Percentiles rank a stretch among this genome's conserved stretches.
These are phyloP conservation scores for Moesziomyces antarcticus DNA, from an alignment of 1,284 basidiomycete species.

Conservation along the genomic window DNA sequence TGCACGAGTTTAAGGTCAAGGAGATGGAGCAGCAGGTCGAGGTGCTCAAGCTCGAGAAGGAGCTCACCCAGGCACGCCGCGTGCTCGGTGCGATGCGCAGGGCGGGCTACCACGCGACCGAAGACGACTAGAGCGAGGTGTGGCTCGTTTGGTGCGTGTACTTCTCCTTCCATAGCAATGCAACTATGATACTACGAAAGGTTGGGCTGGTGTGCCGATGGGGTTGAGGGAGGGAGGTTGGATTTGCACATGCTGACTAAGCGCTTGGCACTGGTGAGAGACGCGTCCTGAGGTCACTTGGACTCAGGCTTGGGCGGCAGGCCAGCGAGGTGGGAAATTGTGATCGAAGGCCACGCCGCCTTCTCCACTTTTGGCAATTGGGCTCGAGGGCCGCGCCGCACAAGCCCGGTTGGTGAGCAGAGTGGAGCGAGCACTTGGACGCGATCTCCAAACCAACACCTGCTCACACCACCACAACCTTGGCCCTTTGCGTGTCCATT, in stretches of 20 bases:
- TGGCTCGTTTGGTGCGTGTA: neutral
- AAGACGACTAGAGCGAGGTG: constrained; percentile 40
- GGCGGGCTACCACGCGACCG: constrained; percentile 64
- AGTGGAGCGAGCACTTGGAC: neutral
- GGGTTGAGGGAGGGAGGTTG: neutral
- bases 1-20: constrained; percentile 89
- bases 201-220: neutral
- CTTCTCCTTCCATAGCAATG: constrained; percentile 1
- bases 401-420: constrained; percentile 15
- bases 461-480: neutral
- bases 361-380: constrained; percentile 24
- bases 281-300: constrained; percentile 1
- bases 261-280: neutral
- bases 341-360: constrained; percentile 53
- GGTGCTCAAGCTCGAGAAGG: constrained; percentile 95
- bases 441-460: constrained; percentile 13
- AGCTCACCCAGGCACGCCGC: constrained; percentile 73
- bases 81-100: constrained; percentile 65
- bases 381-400: constrained; percentile 11
- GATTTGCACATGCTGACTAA: constrained; percentile 7
- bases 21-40: constrained; percentile 98
- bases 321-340: constrained; percentile 6
- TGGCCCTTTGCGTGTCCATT: neutral
- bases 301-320: neutral
- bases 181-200: constrained; percentile 4